Base-by-base conservation (phyloP, 805 yeast species). In the Nakazawaea pomicola region DNA sequence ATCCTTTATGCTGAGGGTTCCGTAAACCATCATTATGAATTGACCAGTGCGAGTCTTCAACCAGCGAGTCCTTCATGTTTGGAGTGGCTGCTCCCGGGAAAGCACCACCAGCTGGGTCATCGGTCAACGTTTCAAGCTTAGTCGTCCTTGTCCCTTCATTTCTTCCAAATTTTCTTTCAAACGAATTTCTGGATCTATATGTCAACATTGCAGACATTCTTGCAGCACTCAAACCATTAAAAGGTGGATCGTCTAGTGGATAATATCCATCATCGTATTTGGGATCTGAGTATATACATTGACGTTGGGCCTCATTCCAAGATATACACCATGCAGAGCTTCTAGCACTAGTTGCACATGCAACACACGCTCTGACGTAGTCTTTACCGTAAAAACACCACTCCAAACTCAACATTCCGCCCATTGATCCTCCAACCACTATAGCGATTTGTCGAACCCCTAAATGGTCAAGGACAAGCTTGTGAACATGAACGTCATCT, bases 301-400 rank as follows among this genome's bases (percentile, higher is more conserved):
- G 99, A 52, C 99, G 75, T 63, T 93, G 99, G 2, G 99, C 95
- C 57, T 93, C 99, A 41, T 95, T 91, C 99, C 99, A 93, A 4
- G 96, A 86, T 30, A 93, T 93, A 50, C 98, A 93, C 99, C 99
- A 93, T 0, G 99, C 99, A 2, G 95, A 83, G 33, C 90, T 95
- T 55, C 95, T 72, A 0, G 98, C 96, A 19, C 95, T 80, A 0
- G 98, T 91, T 1, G 99, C 99, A 40, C 91, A 64, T 0, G 96
- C 91, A 11, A 91, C 80, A 17, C 85, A 68, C 31, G 74, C 67
- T 45, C 73, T 72, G 25, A 93, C 95, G 56, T 76, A 93, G 2
- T 70, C 73, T 1, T 67, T 58, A 3, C 83, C 83, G 41, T 77
- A 80, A 57, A 75, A 87, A 3, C 89, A 77, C 74, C 87, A 93